phyloP scores from a whole-genome alignment of 2,329 filamentous ascomycete genomes.

The Hypoxylon sp. region DNA sequence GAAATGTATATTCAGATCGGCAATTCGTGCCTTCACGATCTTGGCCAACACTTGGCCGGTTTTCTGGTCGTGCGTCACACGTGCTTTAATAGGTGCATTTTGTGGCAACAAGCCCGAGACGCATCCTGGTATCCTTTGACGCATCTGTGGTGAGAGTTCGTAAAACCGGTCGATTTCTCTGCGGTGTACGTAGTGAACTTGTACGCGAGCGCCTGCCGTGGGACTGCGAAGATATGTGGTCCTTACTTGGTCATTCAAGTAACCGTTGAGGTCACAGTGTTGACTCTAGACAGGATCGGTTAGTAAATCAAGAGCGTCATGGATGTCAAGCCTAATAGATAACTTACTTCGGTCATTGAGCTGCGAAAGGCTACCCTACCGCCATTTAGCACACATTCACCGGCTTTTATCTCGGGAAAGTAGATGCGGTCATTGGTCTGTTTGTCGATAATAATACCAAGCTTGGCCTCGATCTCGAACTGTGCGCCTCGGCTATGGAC shows the following conservation, averaged over 20 bases:
- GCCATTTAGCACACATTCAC: constrained; percentile 78
- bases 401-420: constrained; percentile 70
- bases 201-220: constrained; percentile 66
- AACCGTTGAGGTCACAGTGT: constrained; percentile 87
- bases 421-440: constrained; percentile 78
- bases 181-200: constrained; percentile 85
- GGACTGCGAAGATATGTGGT: constrained; percentile 71
- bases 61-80: constrained; percentile 83
- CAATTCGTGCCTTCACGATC: constrained; percentile 92
- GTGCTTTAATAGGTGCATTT: constrained; percentile 73
- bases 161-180: constrained; percentile 88
- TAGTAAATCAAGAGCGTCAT: constrained; percentile 8
- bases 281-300: constrained; percentile 70
- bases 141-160: constrained; percentile 74
- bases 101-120: constrained; percentile 73
- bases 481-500: constrained; percentile 76
- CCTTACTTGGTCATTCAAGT: constrained; percentile 79
- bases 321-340: constrained; percentile 4
- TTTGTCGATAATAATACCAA: constrained; percentile 84
- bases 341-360: constrained; percentile 86
- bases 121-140: constrained; percentile 74
- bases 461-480: constrained; percentile 94
- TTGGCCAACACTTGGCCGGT: constrained; percentile 79
- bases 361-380: constrained; percentile 81
- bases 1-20: constrained; percentile 88